Base-by-base conservation (phyloP, 1,284 basidiomycete species). In the Wolfiporia cocos region DNA sequence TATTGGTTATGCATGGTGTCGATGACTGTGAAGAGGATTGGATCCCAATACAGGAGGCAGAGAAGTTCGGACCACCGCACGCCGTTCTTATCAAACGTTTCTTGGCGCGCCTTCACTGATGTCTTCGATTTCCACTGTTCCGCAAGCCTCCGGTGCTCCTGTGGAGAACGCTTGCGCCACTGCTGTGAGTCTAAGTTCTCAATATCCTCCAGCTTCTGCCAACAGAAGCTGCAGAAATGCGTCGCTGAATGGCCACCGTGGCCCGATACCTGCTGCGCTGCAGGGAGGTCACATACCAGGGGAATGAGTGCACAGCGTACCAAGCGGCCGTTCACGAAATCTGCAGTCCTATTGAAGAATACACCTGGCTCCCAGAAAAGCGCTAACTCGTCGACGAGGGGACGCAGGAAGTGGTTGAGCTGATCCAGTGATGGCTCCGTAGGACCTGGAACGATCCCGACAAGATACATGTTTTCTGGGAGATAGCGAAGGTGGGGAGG, bases 1-100 rank as follows among this genome's bases (percentile, higher is more conserved):
- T 58, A 59, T 2, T 58, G 45, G 9, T 52, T 54, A 39, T 68
- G 66, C 64, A 69, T 65, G 5, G 57, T 46, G 40, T 69, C 64
- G 17, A 66, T 46, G 2, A 62, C 52, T 0, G 53, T 49, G 35
- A 51, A 64, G 2, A 28, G 26, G 17, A 56, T 43, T 1, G 65
- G 61, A 41, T 66, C 49, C 64, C 65, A 69, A 40, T 67, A 68
- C 0, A 54, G 52, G 9, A 66, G 54, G 11, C 46, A 35, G 22
- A 57, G 43, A 1, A 61, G 38, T 11, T 42, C 47, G 2, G 50
- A 40, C 52, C 57, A 65, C 14, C 58, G 48, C 12, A 60, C 40
- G 14, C 58, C 54, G 37, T 42, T 39, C 14, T 37, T 34, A 3
- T 49, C 33, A 29, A 58, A 54, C 1, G 57, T 34, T 21, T 34